phyloP scores from a whole-genome alignment of 73 alveolate species.

The Tetrahymena elliotti region DNA sequence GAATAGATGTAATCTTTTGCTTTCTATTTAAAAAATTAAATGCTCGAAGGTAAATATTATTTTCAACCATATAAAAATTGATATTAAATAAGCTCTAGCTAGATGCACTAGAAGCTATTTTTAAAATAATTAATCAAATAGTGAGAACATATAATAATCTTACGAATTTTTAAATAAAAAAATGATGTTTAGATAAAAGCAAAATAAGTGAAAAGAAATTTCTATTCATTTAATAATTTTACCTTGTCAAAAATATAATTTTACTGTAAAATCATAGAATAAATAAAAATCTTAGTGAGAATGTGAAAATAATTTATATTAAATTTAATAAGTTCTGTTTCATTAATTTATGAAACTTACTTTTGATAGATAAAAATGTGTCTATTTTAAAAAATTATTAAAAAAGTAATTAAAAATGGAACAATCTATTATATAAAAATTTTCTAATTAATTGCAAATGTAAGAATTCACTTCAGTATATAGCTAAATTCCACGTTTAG shows the following conservation, averaged over 20 bases:
- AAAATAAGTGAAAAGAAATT: too few species aligned
- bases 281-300: not conserved
- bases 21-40: too few species aligned
- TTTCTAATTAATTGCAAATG: not conserved
- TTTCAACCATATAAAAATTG: too few species aligned
- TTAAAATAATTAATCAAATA: not conserved
- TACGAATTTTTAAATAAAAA: not conserved
- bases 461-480: not conserved
- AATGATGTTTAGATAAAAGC: too few species aligned
- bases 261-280: too few species aligned
- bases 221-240: too few species aligned
- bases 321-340: not conserved
- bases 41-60: too few species aligned
- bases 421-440: not conserved
- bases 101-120: not conserved
- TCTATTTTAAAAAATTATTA: not conserved
- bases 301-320: too few species aligned
- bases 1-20: too few species aligned
- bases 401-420: not conserved
- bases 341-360: not conserved
- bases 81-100: too few species aligned
- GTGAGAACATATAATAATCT: not conserved
- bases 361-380: not conserved
- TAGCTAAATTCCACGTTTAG: not conserved
- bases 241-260: too few species aligned